Base-by-base conservation (phyloP, 2,329 filamentous ascomycete genomes). In the Teratosphaeria viscida region DNA sequence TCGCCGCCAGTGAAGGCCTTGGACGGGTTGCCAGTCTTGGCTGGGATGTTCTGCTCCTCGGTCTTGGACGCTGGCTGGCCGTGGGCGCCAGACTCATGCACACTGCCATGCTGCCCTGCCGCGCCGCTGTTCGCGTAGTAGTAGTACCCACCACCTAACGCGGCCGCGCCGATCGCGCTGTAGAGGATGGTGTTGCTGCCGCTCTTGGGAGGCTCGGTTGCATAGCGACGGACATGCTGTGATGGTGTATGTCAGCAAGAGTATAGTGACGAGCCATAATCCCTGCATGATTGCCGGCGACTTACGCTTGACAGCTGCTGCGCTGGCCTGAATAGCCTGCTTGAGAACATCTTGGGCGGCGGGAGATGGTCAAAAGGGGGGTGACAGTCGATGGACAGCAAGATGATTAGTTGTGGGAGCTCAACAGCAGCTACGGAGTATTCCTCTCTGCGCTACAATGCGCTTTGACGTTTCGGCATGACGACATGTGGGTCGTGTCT, bases 1-100 rank as follows among this genome's bases (percentile, higher is more conserved):
- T 95, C 90, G 65, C 90, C 90, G 66, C 92, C 92, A 37, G 82
- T 88, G 74, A 97, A 87, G 60, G 81, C 78, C 64, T 75, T 73
- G 72, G 80, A 80, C 26, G 73, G 65, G 58, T 57, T 57, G 16
- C 58, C 59, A 14, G 73, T 67, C 49, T 71, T 74, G 16, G 54
- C 66, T 61, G 61, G 69, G 60, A 59, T 65, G 43, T 61, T 64
- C 61, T 37, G 55, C 3, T 39, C 27, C 35, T 37, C 34, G 1
- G 56, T 59, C 57, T 47, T 62, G 63, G 27, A 63, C 63, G 54
- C 64, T 65, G 52, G 64, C 49, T 69, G 64, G 19, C 61, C 59
- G 5, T 32, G 53, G 14, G 27, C 37, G 55, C 55, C 55, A 14
- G 26, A 39, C 27, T 37, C 55, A 11, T 43, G 5, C 32, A 56